phyloP scores from a whole-genome alignment of 352 stramenopile species.

The Phytophthora gonapodyides region DNA sequence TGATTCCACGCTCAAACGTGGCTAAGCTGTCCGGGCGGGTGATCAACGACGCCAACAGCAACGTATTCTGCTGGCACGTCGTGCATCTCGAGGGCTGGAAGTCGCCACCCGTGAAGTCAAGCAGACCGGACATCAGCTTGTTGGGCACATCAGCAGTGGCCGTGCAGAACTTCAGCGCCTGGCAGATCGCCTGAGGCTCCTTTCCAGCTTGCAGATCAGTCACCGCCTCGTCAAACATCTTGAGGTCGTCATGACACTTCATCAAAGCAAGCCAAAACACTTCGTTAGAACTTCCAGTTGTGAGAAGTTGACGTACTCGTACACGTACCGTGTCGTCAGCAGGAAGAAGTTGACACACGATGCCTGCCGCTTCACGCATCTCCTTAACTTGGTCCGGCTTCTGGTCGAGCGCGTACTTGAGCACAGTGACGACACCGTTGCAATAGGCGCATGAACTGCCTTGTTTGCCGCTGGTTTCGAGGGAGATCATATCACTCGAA shows the following conservation, averaged over 20 bases:
- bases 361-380: conserved; percentile 61
- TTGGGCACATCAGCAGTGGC: conserved; percentile 15
- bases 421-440: conserved; percentile 61
- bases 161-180: conserved; percentile 55
- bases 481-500: conserved; percentile 15
- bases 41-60: conserved; percentile 59
- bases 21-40: conserved; percentile 48
- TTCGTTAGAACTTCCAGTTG: not conserved
- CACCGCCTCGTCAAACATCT: conserved; percentile 68
- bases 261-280: not conserved
- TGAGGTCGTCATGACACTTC: conserved; percentile 68
- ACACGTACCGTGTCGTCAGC: conserved; percentile 58
- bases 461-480: conserved; percentile 11
- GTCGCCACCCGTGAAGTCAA: conserved; percentile 49
- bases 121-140: conserved; percentile 35
- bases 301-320: too few species aligned
- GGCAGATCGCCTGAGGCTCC: conserved; percentile 62
- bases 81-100: conserved; percentile 50
- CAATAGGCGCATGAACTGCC: conserved; percentile 67
- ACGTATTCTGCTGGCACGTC: conserved; percentile 63
- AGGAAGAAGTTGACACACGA: conserved; percentile 70
- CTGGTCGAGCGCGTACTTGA: conserved; percentile 58
- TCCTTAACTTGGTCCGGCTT: conserved; percentile 67
- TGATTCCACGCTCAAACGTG: conserved; percentile 52
- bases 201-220: conserved; percentile 56